phyloP scores from a whole-genome alignment of 768 basidiomycete genomes.

The Lactifluus pinguis region DNA sequence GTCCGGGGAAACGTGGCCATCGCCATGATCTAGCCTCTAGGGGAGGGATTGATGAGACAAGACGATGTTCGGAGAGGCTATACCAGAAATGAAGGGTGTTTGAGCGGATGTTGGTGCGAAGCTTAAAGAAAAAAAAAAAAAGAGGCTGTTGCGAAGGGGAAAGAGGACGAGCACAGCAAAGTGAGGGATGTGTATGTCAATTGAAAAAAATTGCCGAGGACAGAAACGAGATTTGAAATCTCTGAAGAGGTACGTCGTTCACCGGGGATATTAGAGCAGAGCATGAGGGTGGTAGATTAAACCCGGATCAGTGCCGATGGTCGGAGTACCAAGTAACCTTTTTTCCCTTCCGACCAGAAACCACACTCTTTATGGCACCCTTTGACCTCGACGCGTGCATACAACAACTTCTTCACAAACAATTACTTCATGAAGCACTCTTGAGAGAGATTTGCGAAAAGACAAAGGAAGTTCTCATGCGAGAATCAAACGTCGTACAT shows the following conservation, averaged over 20 bases:
- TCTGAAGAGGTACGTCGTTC: not conserved
- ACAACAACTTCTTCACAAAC: slow-evolving; percentile 79
- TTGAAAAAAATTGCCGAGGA: too few species aligned
- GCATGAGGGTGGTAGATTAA: too few species aligned
- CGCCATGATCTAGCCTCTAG: not conserved
- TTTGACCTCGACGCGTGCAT: slow-evolving; percentile 99
- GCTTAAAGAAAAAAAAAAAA: not conserved
- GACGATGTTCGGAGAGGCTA: slow-evolving; percentile 7
- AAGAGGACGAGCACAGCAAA: slow-evolving; percentile 4
- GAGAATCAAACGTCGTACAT: slow-evolving; percentile 97
- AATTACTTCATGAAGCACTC: slow-evolving; percentile 89
- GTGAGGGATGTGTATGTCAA: not conserved
- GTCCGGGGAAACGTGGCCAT: slow-evolving; percentile 11
- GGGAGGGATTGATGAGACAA: not conserved
- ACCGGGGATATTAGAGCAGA: too few species aligned
- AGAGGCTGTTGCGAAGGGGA: slow-evolving; percentile 7
- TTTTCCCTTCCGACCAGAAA: not conserved
- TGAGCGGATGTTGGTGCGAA: slow-evolving; percentile 8
- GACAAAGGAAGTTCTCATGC: slow-evolving; percentile 98
- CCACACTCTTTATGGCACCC: slow-evolving; percentile 31
- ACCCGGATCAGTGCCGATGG: slow-evolving; percentile 1
- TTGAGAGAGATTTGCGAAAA: slow-evolving; percentile 99
- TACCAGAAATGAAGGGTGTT: slow-evolving; percentile 2
- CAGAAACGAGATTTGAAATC: not conserved
- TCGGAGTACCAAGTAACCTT: not conserved